Evolutionary conservation across 2,329 filamentous ascomycete genomes (phyloP).

Genomic region (Alternaria infectoria): DNA sequence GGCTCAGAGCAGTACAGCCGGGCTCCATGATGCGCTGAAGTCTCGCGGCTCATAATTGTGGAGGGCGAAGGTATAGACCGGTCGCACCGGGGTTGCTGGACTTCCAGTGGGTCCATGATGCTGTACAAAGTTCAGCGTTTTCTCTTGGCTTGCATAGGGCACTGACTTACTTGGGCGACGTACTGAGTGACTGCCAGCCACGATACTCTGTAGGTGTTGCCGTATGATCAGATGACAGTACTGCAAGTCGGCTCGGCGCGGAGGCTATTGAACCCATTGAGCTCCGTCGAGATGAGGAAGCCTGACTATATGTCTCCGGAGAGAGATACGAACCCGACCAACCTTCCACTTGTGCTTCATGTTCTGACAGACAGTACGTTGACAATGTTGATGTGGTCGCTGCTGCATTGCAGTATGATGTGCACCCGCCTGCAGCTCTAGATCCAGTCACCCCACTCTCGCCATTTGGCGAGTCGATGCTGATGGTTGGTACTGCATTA

Average conservation of each 20-base stretch:
- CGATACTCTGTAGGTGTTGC: too few species aligned
- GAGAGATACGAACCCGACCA: not conserved
- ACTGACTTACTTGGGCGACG: not conserved
- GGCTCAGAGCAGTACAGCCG: not conserved
- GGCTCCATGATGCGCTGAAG: not conserved
- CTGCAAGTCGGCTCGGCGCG: not conserved
- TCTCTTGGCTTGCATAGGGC: not conserved
- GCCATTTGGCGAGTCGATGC: not conserved
- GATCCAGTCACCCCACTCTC: not conserved
- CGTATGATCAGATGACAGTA: too few species aligned
- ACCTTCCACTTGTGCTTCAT: not conserved
- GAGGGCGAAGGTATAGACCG: not conserved
- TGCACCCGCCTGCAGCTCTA: not conserved
- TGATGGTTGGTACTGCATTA: not conserved
- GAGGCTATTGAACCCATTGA: not conserved
- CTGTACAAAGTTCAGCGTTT: not conserved
- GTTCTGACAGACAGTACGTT: too few species aligned
- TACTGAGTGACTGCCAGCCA: too few species aligned
- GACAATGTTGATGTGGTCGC: not conserved
- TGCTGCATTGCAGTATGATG: not conserved
- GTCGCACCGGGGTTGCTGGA: not conserved
- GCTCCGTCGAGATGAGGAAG: not conserved
- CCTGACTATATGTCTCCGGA: not conserved
- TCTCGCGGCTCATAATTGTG: not conserved
- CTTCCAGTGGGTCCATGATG: not conserved